Percentiles rank a stretch among this genome's conserved stretches.
Evolutionary conservation across 2,329 filamentous ascomycete genomes (phyloP).

Genomic region (Fusarium pseudonygamai): DNA sequence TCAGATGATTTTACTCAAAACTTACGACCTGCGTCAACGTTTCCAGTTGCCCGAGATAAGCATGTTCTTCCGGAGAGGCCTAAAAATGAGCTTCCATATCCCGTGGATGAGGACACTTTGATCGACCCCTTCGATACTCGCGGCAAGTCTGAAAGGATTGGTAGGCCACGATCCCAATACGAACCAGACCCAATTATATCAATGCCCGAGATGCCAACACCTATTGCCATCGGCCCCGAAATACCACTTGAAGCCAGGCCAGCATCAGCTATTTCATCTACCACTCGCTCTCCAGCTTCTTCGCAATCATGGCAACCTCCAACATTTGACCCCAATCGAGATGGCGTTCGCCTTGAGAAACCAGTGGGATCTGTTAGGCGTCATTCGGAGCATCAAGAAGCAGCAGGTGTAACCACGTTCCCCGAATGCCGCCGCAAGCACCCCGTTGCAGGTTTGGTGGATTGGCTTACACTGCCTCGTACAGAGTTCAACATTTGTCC

Average conservation of each 20-base stretch:
- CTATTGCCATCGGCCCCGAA: slow-evolving; percentile 37
- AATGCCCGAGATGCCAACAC: slow-evolving; percentile 40
- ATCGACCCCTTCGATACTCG: slow-evolving; percentile 39
- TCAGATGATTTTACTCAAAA: slow-evolving; percentile 21
- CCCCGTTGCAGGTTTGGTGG: slow-evolving; percentile 70
- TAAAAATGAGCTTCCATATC: slow-evolving; percentile 49
- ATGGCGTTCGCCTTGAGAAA: slow-evolving; percentile 49
- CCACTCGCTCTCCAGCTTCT: slow-evolving; percentile 25
- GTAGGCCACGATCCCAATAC: slow-evolving; percentile 31
- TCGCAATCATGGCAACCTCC: slow-evolving; percentile 57
- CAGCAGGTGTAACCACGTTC: slow-evolving; percentile 55
- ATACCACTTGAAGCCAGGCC: slow-evolving; percentile 36
- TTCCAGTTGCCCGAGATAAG: slow-evolving; percentile 41
- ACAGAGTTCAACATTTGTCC: slow-evolving; percentile 84
- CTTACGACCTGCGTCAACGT: slow-evolving; percentile 45
- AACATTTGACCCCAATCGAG: slow-evolving; percentile 54
- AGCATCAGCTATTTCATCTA: slow-evolving; percentile 40
- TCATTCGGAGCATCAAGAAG: slow-evolving; percentile 58
- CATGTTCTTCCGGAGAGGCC: slow-evolving; percentile 33
- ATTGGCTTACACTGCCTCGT: slow-evolving; percentile 83
- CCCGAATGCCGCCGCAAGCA: slow-evolving; percentile 75
- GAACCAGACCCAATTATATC: slow-evolving; percentile 33
- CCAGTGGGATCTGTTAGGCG: slow-evolving; percentile 60
- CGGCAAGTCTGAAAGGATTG: slow-evolving; percentile 25
- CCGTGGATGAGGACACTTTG: slow-evolving; percentile 48